These are phyloP conservation scores for Epichloe aotearoae DNA, from an alignment of 2,329 filamentous ascomycete species.

Conservation along the genomic window DNA sequence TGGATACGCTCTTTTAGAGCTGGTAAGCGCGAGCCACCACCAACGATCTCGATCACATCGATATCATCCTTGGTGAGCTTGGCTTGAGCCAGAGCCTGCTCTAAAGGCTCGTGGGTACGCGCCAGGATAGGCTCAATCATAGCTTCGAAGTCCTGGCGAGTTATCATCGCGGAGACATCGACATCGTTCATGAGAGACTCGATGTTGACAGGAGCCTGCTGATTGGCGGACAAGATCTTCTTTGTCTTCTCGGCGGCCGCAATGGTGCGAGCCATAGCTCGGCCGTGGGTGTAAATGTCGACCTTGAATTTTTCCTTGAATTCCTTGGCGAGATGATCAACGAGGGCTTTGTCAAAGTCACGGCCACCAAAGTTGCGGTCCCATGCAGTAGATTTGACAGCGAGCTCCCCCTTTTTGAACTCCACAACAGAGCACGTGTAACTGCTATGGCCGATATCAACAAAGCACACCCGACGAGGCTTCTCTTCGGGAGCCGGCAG, in stretches of 20 bases:
- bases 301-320: conserved; percentile 98
- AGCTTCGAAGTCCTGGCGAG: conserved; percentile 85
- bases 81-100: conserved; percentile 88
- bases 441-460: conserved; percentile 94
- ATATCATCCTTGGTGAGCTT: conserved; percentile 87
- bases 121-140: conserved; percentile 75
- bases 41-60: conserved; percentile 83
- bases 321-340: conserved; percentile 89
- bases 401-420: conserved; percentile 85
- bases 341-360: conserved; percentile 89
- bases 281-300: conserved; percentile 80
- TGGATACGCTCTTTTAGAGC: conserved; percentile 82
- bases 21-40: conserved; percentile 88
- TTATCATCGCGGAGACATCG: conserved; percentile 79
- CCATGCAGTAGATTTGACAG: conserved; percentile 82
- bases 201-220: conserved; percentile 83
- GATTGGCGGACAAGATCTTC: conserved; percentile 95
- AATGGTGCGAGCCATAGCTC: conserved; percentile 76
- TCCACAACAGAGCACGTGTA: conserved; percentile 91
- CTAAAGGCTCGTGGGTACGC: conserved; percentile 59
- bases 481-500: conserved; percentile 81
- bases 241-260: conserved; percentile 93
- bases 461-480: conserved; percentile 76
- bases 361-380: conserved; percentile 96
- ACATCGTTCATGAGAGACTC: conserved; percentile 98